Base-by-base conservation (phyloP, 2,329 filamentous ascomycete species). In the Epichloe aotearoae region DNA sequence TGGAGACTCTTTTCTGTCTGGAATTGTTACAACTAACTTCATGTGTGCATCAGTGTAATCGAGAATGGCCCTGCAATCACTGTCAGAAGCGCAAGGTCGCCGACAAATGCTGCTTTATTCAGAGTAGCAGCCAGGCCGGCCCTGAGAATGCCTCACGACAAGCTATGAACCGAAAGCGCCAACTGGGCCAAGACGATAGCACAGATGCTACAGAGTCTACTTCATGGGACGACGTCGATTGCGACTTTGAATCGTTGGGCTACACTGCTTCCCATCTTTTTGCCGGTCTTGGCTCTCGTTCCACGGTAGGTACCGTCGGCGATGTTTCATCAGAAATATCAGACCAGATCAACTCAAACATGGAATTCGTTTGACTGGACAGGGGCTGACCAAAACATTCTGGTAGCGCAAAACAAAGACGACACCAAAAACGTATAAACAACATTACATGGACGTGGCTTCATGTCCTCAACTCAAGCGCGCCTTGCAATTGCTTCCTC, bases 11-110 rank as follows among this genome's bases (percentile, higher is more conserved):
- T 17, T 44, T n/a, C 38, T 17, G 12, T 42, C 15, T 47, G 46
- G 7, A 19, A 26, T 40, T 15, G 19, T 37, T 26, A 34, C 39
- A 30, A 33, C 46, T 49, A 38, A 49, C 37, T 19, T 26, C 3
- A 10, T 20, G 10, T 36, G 20, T 44, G 26, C 19, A 23, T 3
- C 50, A 69, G 67, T 69, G 67, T 58, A 66, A 66, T 51, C 65
- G 66, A 34, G 62, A 67, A 49, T 69, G 66, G 66, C 67, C 67
- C 7, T 69, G 67, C 50, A 65, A 64, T 47, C 66, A 68, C 50
- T 69, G 67, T 51, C 64, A 65, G 52, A 68, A 67, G 51, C 65
- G 67, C 54, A 67, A 68, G 50, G 65, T 69, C 30, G 61, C 63
- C 42, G 61, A 66, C 51, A 62, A 63, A 54, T 69, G 67, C 50